Percentiles rank a stretch among this genome's conserved stretches.
Conservation (phyloP, 345 rosid species). For the Gossypium rotundifolium region DNA sequence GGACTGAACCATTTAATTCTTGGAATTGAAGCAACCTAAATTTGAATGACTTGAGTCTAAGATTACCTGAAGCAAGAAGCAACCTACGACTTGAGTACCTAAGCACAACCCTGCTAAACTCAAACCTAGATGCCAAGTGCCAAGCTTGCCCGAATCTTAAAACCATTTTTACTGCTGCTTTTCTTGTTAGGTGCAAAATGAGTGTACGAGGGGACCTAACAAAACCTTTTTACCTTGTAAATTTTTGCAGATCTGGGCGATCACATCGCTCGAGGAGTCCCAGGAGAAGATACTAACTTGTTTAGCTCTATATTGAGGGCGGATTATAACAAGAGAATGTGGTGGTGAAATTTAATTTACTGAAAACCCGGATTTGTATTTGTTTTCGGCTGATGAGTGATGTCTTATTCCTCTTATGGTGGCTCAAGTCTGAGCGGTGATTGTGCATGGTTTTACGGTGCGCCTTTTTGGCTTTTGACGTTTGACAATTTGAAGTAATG, state of each 20-base stretch:
- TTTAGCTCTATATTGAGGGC: neutral
- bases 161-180: neutral
- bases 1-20: neutral
- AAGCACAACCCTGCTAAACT: neutral
- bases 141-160: neutral
- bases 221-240: neutral
- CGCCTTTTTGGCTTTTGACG: neutral
- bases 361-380: neutral
- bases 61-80: neutral
- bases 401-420: neutral
- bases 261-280: constrained; percentile 74
- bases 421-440: neutral
- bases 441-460: neutral
- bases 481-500: neutral
- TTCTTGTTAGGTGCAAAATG: too few species aligned
- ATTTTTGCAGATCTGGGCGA: constrained; percentile 47
- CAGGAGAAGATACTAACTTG: constrained; percentile 54
- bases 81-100: neutral
- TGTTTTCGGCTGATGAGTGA: neutral
- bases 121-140: neutral
- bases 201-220: neutral
- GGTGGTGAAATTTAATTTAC: neutral
- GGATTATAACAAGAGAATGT: neutral
- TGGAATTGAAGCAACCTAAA: neutral
- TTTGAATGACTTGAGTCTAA: neutral